Conservation (phyloP, 331 rosid species). For the Malus hybrid region DNA sequence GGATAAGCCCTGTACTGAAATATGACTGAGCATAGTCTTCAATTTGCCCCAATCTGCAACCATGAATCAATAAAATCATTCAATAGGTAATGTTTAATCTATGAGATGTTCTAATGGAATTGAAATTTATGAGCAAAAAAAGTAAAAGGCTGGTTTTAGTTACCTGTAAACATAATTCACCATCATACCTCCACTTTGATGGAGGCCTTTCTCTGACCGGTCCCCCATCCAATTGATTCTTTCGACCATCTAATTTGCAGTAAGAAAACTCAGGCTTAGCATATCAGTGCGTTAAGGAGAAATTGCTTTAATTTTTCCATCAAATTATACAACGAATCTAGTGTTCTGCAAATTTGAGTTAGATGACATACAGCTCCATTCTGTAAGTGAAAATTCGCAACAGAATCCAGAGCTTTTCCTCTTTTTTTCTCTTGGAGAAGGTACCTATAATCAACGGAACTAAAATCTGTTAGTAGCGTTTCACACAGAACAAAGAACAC, state of each 20-base stretch:
- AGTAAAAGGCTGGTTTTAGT: constrained; percentile 2
- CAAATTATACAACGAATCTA: constrained; percentile 1
- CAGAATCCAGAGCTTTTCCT: constrained; percentile 95
- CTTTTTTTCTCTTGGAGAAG: constrained; percentile 93
- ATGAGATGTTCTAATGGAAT: background rate
- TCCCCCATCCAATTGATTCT: constrained; percentile 96
- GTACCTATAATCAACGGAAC: constrained; percentile 43
- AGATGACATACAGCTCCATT: constrained; percentile 82
- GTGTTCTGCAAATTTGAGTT: background rate
- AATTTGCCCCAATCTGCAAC: constrained; percentile 65
- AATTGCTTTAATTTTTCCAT: constrained; percentile 3
- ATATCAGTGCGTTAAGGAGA: background rate
- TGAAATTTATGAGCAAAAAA: background rate
- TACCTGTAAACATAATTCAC: constrained; percentile 95
- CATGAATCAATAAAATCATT: constrained; percentile 1
- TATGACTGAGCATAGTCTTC: constrained; percentile 83
- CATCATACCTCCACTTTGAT: constrained; percentile 92
- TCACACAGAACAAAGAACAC: background rate
- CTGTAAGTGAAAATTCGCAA: constrained; percentile 95
- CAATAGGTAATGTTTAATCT: background rate
- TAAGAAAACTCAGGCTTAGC: constrained; percentile 6
- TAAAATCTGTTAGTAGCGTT: background rate
- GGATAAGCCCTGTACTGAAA: constrained; percentile 63
- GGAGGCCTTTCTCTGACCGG: constrained; percentile 71
- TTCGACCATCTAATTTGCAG: constrained; percentile 70